These are phyloP conservation scores for Fusarium xyrophilum DNA, from an alignment of 2,329 filamentous ascomycete genomes.

Conservation along the genomic window DNA sequence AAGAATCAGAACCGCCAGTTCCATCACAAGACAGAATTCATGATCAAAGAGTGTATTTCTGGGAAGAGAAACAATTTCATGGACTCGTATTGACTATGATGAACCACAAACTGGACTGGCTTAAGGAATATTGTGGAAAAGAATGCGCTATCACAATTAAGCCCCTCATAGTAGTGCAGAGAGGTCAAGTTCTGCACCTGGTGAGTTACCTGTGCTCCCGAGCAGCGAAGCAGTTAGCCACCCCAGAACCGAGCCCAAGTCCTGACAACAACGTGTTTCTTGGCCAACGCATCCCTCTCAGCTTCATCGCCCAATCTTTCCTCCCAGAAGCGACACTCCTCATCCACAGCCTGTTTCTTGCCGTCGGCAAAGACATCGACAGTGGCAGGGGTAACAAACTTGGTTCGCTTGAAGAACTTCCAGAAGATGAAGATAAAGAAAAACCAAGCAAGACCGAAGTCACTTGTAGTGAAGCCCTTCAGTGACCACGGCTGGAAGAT, in stretches of 20 bases:
- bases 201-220: too few relatives aligned
- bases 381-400: background rate
- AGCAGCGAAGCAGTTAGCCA: background rate
- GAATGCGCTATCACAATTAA: too few relatives aligned
- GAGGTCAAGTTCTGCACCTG: background rate
- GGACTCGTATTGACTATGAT: too few relatives aligned
- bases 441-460: background rate
- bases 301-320: background rate
- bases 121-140: background rate
- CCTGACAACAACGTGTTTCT: background rate
- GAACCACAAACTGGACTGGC: too few relatives aligned
- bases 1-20: too few relatives aligned
- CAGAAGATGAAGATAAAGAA: background rate
- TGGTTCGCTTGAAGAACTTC: background rate
- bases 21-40: too few relatives aligned
- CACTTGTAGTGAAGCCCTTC: background rate
- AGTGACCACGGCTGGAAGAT: background rate
- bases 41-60: too few relatives aligned
- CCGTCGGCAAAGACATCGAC: background rate
- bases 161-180: rapidly evolving
- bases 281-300: background rate
- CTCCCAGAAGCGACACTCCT: background rate
- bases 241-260: background rate
- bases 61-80: too few relatives aligned
- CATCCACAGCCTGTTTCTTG: background rate